phyloP scores from a whole-genome alignment of 2,329 filamentous ascomycete species.

The Rugonectria rugulosa region DNA sequence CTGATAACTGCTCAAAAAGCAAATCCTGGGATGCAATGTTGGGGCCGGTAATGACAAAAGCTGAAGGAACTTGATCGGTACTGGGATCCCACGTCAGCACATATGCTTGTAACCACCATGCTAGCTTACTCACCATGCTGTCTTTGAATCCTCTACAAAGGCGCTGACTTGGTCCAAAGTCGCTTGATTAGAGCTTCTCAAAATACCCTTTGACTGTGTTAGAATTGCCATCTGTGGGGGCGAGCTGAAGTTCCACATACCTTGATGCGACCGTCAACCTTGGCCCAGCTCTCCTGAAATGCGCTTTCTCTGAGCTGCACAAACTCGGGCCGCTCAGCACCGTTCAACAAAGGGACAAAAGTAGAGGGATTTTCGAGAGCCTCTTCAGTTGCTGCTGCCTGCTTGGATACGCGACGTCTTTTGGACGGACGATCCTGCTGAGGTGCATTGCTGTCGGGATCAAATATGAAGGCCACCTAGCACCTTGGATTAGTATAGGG shows the following conservation, averaged over 20 bases:
- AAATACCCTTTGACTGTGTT: conserved; percentile 52
- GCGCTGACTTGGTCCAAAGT: conserved; percentile 65
- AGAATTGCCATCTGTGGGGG: conserved; percentile 27
- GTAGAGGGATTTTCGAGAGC: conserved; percentile 30
- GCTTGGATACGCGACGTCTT: conserved; percentile 61
- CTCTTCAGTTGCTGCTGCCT: conserved; percentile 32
- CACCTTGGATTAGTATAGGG: conserved; percentile 23
- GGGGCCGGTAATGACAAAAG: conserved; percentile 78
- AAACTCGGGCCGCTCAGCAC: conserved; percentile 58
- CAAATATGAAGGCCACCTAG: conserved; percentile 70
- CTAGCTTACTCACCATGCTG: conserved; percentile 39
- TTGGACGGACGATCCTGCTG: conserved; percentile 58
- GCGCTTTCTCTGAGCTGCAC: conserved; percentile 63
- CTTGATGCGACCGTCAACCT: conserved; percentile 70
- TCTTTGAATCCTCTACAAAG: conserved; percentile 58
- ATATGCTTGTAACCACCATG: neutral
- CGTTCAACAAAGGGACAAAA: conserved; percentile 64
- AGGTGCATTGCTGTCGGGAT: conserved; percentile 53
- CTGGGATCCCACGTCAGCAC: conserved; percentile 38
- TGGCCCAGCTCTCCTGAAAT: conserved; percentile 70
- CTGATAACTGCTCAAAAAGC: conserved; percentile 75
- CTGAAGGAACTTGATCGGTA: conserved; percentile 66
- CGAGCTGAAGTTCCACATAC: conserved; percentile 28
- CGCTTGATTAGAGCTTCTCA: conserved; percentile 66
- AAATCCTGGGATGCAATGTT: conserved; percentile 79